Percentiles rank a stretch among this genome's conserved stretches.
phyloP scores from a whole-genome alignment of 73 alveolate genomes.

The Diophrys sp. region DNA sequence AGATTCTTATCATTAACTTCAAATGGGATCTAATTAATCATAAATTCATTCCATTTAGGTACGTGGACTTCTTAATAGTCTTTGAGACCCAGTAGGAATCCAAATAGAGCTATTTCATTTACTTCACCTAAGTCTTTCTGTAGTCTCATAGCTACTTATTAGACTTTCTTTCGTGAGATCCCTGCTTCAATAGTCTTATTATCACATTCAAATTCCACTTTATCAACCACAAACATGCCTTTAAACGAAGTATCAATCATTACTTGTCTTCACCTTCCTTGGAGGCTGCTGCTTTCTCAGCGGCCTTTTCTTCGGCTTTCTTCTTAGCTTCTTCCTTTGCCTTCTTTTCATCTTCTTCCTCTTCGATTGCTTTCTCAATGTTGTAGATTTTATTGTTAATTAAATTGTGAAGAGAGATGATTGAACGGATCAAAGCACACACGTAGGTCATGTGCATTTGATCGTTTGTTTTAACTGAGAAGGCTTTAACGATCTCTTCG shows the following conservation, averaged over 20 bases:
- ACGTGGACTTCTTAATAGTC: too few species aligned
- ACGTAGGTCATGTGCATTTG: slow-evolving; percentile 66
- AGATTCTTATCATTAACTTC: too few species aligned
- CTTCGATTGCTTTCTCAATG: slow-evolving; percentile 56
- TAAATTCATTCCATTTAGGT: too few species aligned
- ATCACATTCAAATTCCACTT: too few species aligned
- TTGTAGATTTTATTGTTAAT: slow-evolving; percentile 72
- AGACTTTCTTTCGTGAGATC: too few species aligned
- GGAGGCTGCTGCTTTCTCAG: too few species aligned
- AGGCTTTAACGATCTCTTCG: slow-evolving; percentile 59
- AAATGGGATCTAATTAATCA: too few species aligned
- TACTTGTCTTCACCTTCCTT: slow-evolving; percentile 24
- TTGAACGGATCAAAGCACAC: slow-evolving; percentile 63
- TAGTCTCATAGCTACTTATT: too few species aligned
- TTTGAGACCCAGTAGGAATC: too few species aligned
- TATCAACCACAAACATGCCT: not conserved
- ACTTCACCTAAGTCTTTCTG: too few species aligned
- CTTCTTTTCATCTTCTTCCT: slow-evolving; percentile 43
- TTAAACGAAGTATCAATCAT: not conserved
- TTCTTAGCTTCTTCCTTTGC: slow-evolving; percentile 45
- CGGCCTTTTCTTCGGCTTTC: slow-evolving; percentile 55
- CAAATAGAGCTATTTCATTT: too few species aligned
- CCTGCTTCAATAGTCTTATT: too few species aligned
- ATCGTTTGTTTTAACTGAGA: slow-evolving; percentile 72
- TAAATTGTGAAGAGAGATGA: slow-evolving; percentile 71